phyloP scores from a whole-genome alignment of 2,329 filamentous ascomycete genomes.

The Xylariaceae sp. region DNA sequence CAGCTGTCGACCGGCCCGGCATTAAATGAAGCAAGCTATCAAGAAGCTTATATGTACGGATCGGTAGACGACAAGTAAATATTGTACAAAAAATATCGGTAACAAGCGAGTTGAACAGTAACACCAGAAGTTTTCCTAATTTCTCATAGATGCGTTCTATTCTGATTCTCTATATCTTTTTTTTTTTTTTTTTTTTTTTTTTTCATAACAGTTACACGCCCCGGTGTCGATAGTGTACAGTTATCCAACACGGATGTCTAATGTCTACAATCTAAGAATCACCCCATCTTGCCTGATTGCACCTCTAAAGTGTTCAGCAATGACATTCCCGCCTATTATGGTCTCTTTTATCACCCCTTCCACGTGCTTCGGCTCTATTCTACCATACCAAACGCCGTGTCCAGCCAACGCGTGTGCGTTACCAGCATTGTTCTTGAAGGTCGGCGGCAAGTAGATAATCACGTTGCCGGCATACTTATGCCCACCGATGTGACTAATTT shows the following conservation, averaged over 20 bases:
- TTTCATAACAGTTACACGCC: background rate
- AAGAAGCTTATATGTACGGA: no score
- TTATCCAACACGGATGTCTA: background rate
- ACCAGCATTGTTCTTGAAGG: conserved; percentile 43
- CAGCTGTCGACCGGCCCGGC: background rate
- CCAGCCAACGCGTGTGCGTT: conserved; percentile 63
- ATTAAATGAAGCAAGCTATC: background rate
- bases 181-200: no score
- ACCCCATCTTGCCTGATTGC: conserved; percentile 61
- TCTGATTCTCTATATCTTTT: background rate
- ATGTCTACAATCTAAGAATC: conserved; percentile 51
- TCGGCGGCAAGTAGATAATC: conserved; percentile 75
- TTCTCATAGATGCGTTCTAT: background rate
- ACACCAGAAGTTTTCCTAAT: background rate
- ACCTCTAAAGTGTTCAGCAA: conserved; percentile 73
- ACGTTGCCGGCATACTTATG: conserved; percentile 88
- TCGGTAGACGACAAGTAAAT: no score
- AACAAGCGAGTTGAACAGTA: background rate
- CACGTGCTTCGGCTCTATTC: conserved; percentile 74
- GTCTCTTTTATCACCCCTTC: conserved; percentile 77
- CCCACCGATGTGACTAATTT: conserved; percentile 80
- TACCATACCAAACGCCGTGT: conserved; percentile 79
- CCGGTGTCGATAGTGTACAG: background rate
- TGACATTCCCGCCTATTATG: conserved; percentile 65
- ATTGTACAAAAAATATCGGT: no score